Percentiles rank a stretch among this genome's conserved stretches.
Conservation (phyloP, 306 rosid species). For the Citrullus colocynthis region DNA sequence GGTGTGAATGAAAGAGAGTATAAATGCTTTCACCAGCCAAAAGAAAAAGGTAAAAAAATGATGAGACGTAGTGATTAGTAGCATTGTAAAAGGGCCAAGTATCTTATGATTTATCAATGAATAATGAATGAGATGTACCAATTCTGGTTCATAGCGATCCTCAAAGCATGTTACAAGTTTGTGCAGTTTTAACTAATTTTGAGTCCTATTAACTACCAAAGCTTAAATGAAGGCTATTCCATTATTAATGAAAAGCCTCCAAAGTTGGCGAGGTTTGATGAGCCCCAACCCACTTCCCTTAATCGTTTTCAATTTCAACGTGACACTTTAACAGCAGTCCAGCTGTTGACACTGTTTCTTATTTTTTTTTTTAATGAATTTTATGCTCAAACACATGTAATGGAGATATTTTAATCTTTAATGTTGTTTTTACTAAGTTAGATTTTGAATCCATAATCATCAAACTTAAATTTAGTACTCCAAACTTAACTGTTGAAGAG, state of each 20-base stretch:
- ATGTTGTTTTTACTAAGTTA: too few relatives aligned
- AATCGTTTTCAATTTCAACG: not conserved
- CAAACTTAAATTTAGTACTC: too few relatives aligned
- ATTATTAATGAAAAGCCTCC: slow-evolving; percentile 6
- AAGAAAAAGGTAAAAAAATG: not conserved
- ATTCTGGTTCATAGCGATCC: not conserved
- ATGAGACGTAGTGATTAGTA: not conserved
- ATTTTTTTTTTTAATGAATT: not conserved
- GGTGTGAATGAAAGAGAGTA: not conserved
- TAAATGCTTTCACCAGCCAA: not conserved
- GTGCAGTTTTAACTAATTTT: not conserved
- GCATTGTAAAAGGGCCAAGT: not conserved
- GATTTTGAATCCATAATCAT: too few relatives aligned
- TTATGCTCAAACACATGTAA: too few relatives aligned
- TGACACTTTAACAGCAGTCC: not conserved
- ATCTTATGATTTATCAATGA: not conserved
- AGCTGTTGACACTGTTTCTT: not conserved
- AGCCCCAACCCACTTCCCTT: not conserved
- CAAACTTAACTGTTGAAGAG: too few relatives aligned
- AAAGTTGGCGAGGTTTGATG: slow-evolving; percentile 7
- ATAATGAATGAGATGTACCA: not conserved
- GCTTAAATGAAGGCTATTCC: not conserved
- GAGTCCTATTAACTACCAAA: not conserved
- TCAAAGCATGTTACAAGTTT: not conserved
- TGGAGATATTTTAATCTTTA: too few relatives aligned